Base-by-base conservation (phyloP, 495 filamentous ascomycete genomes). In the Alectoria sarmentosa region DNA sequence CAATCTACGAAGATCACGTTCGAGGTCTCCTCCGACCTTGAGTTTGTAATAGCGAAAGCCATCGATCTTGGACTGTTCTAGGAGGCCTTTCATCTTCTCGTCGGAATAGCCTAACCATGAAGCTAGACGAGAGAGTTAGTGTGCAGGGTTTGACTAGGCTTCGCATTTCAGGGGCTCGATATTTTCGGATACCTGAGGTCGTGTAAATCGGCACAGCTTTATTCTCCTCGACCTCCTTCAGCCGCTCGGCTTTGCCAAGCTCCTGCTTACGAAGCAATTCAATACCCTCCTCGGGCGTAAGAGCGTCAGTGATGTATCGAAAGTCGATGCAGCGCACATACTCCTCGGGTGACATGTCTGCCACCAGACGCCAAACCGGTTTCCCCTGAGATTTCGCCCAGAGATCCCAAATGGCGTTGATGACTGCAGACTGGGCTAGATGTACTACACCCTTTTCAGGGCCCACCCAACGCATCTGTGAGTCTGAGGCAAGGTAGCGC, bases 371-470 rank as follows among this genome's bases (percentile, higher is more conserved):
- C 92, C 92, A 97, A 4, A 97, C 88, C 15, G 92, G 92, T 76
- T 96, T 96, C 42, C 82, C 78, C 21, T 92, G 83, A 15, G 81
- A 80, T 75, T 96, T 96, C 48, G 90, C 90, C 92, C 92, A 96
- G 21, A 97, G 84, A 76, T 97, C 92, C 92, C 92, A 97, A 66
- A 96, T 77, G 1, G 91, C 92, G 73, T 97, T 97, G 62, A 97
- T 88, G 30, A 96, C 88, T 41, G 92, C 90, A 36, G 90, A 91
- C 0, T 95, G 86, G 4, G 92, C 92, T 0, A 97, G 85, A 75
- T 97, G 92, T 66, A 93, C 94, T 21, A 96, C 92, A 59, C 92
- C 92, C 77, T 96, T 96, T 72, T 97, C 92, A 3, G 92, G 92
- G 0, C 92, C 92, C 71, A 96, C 93, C 92, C 92, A 97, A 37